A percentile compares a stretch with the other conserved stretches of the same genome.
phyloP scores from a whole-genome alignment of 2,329 filamentous ascomycete species.

The Fusarium floridanum region DNA sequence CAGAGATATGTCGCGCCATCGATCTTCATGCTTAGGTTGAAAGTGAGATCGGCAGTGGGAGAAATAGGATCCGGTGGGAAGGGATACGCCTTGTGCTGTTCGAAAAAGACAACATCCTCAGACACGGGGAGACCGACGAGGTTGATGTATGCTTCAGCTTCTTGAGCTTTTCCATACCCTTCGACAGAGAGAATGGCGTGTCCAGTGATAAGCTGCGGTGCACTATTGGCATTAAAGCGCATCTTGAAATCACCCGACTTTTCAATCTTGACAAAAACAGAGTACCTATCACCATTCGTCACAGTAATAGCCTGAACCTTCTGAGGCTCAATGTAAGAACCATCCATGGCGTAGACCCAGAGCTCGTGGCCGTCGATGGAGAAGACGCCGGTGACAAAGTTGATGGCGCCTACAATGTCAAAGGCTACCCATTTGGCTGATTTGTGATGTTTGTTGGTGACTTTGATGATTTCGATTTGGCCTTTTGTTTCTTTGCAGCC shows the following conservation, averaged over 20 bases:
- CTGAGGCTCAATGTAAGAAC: slow-evolving; percentile 65
- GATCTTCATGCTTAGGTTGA: slow-evolving; percentile 56
- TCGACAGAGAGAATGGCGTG: slow-evolving; percentile 61
- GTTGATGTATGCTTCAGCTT: slow-evolving; percentile 61
- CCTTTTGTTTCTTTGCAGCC: slow-evolving; percentile 63
- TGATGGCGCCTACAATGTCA: slow-evolving; percentile 66
- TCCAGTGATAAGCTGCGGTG: slow-evolving; percentile 68
- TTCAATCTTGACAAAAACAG: slow-evolving; percentile 62
- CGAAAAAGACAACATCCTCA: slow-evolving; percentile 57
- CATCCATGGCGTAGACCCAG: slow-evolving; percentile 68
- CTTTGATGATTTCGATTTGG: slow-evolving; percentile 57
- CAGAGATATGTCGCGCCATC: slow-evolving; percentile 63
- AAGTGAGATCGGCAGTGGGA: slow-evolving; percentile 59
- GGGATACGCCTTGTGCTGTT: slow-evolving; percentile 57
- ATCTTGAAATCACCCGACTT: slow-evolving; percentile 66
- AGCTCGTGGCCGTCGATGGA: slow-evolving; percentile 67
- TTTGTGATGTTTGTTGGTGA: slow-evolving; percentile 50
- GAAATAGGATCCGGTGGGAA: slow-evolving; percentile 62
- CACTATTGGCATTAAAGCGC: slow-evolving; percentile 62
- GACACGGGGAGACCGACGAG: slow-evolving; percentile 61
- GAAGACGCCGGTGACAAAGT: slow-evolving; percentile 58
- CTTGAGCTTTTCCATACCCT: slow-evolving; percentile 33
- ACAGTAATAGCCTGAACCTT: slow-evolving; percentile 61
- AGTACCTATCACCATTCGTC: slow-evolving; percentile 66
- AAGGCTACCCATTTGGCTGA: slow-evolving; percentile 62